Conservation (phyloP, 108 stramenopile genomes). For the Pseudonitzschia multistriata region DNA sequence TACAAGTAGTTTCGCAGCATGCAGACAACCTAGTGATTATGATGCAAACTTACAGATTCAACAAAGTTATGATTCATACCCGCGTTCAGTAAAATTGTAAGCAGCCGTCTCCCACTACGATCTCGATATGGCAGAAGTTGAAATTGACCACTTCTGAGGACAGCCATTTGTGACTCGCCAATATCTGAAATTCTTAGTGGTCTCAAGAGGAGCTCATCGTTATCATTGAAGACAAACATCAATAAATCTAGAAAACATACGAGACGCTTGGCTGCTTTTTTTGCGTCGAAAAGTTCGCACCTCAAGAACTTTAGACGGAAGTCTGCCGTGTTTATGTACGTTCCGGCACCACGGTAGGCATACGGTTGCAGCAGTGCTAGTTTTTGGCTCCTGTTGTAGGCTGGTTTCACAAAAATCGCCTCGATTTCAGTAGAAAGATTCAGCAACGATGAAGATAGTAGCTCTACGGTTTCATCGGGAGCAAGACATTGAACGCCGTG, state of each 20-base stretch:
- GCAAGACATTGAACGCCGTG: constrained; percentile 13
- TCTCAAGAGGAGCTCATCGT: constrained; percentile 14
- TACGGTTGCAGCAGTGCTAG: background rate
- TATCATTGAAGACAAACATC: constrained; percentile 20
- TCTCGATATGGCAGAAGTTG: constrained; percentile 8
- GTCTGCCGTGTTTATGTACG: constrained; percentile 17
- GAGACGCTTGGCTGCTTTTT: constrained; percentile 19
- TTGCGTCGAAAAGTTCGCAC: constrained; percentile 26
- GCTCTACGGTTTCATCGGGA: background rate
- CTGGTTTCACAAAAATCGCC: background rate
- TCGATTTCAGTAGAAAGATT: background rate
- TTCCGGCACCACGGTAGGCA: background rate
- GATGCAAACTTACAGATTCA: background rate
- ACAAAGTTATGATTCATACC: background rate
- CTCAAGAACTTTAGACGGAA: constrained; percentile 37
- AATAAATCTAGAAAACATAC: constrained; percentile 21
- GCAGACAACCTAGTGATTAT: background rate
- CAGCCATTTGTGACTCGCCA: background rate
- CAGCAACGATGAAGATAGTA: background rate
- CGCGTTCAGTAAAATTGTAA: background rate
- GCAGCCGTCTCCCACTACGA: constrained; percentile 18
- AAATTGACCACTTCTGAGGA: constrained; percentile 5
- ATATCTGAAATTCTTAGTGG: background rate
- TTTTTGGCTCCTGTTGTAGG: constrained; percentile 8
- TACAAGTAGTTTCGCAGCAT: too few relatives aligned